Evolutionary conservation across 352 stramenopile genomes (phyloP).

Genomic region (Aphanomyces euteiches): DNA sequence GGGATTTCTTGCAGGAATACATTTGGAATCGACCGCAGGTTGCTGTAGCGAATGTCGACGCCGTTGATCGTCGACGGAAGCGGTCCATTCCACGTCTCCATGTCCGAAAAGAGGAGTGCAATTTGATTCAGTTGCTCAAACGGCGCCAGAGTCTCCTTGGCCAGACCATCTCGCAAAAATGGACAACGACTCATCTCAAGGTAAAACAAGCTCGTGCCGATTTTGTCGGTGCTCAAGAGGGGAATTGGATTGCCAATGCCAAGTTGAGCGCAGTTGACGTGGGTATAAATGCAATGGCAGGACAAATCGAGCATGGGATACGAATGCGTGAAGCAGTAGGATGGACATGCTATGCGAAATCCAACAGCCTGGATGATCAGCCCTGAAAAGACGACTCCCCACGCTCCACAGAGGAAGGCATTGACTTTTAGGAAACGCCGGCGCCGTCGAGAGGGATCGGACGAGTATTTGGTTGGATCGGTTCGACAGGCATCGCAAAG

Average conservation of each 20-base stretch:
- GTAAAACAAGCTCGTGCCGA: not conserved
- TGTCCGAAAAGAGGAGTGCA: not conserved
- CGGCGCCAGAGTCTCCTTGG: not conserved
- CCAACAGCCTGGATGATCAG: not conserved
- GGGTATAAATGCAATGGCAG: not conserved
- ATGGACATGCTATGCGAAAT: not conserved
- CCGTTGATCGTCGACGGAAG: not conserved
- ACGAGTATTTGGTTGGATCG: not conserved
- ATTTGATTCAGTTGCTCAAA: not conserved
- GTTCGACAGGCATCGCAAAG: not conserved
- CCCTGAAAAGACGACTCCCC: not conserved
- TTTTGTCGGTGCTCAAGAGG: not conserved
- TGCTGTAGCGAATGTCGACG: not conserved
- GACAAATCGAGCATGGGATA: not conserved
- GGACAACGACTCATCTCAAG: not conserved
- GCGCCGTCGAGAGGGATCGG: too few relatives aligned
- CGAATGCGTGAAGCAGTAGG: not conserved
- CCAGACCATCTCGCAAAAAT: not conserved
- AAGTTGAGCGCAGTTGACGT: not conserved
- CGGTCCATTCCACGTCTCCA: not conserved
- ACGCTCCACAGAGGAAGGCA: not conserved
- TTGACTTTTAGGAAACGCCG: not conserved
- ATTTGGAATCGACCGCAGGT: not conserved
- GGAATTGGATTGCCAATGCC: not conserved
- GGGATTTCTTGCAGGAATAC: not conserved